Base-by-base conservation (phyloP, 116 monocot genomes). In the Posidonia oceanica region DNA sequence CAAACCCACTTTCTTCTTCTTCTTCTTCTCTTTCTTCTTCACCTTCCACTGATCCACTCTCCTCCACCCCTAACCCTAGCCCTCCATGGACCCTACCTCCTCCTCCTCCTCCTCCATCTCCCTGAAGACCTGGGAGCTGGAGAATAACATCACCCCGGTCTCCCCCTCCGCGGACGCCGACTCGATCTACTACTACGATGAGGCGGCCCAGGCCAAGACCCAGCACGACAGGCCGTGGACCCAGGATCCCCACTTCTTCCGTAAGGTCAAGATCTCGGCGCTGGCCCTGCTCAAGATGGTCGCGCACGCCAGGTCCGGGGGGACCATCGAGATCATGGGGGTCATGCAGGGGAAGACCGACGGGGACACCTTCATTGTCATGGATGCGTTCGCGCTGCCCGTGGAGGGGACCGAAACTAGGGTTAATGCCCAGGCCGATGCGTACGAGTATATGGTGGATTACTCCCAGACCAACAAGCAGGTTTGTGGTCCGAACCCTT, bases 211-310 rank as follows among this genome's bases (percentile, higher is more conserved):
- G 87, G 55, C 71, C 18, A 76, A 75, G 75, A 68, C 68, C 62
- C 91, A 80, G 84, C 82, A 85, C 75, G 97, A 97, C 75, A 92
- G 87, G 80, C 85, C 89, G 14, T 97, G 97, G 97, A 55, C 74
- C 10, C 71, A 73, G 54, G 97, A 97, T 67, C 92, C 98, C n/a
- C 83, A 98, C 74, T 84, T 72, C 84, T 98, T 98, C 83, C 74
- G 78, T 23, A 72, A 80, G 4, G 85, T 85, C 11, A 71, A 71
- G 77, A 83, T 98, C 37, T 98, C 98, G 5, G 98, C 98, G 5
- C 86, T 98, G 17, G 98, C 98, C 15, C 85, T 98, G 7, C 87
- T 98, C 29, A 98, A 98, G 79, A 98, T 98, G 98, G 98, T 98
- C 16, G 90, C 87, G 39, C 98, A 98, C 74, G 93, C 98, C 57